A percentile compares a stretch with the other conserved stretches of the same genome.
phyloP scores from a whole-genome alignment of 2,329 filamentous ascomycete genomes.

The Fragosphaeria purpurea region DNA sequence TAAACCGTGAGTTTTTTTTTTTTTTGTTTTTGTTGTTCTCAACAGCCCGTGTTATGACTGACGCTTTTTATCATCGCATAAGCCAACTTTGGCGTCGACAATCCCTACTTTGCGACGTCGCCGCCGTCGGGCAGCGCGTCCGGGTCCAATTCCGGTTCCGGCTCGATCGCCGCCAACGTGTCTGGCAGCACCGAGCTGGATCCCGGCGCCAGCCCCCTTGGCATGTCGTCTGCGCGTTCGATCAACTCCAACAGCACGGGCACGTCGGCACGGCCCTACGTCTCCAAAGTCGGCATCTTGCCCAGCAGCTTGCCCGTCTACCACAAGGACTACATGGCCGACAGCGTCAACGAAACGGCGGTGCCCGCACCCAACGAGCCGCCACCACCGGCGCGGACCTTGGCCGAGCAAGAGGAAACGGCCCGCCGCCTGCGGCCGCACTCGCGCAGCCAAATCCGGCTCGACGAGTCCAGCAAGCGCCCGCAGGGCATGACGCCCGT shows the following conservation, averaged over 20 bases:
- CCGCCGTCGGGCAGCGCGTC: conserved; percentile 33
- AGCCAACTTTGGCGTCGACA: conserved; percentile 25
- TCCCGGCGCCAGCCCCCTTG: conserved; percentile 39
- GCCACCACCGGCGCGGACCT: conserved; percentile 41
- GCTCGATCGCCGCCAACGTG: conserved; percentile 44
- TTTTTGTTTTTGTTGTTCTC: conserved; percentile 19
- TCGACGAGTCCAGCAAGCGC: conserved; percentile 53
- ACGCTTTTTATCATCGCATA: conserved; percentile 26
- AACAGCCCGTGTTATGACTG: neutral
- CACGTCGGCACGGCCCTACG: conserved; percentile 44
- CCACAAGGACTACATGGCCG: conserved; percentile 76
- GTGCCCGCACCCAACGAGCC: conserved; percentile 38
- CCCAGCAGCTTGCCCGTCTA: conserved; percentile 86
- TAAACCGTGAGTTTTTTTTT: conserved; percentile 61
- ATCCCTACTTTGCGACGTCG: conserved; percentile 32
- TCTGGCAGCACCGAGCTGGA: conserved; percentile 20
- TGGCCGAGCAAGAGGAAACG: conserved; percentile 72
- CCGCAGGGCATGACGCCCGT: conserved; percentile 55
- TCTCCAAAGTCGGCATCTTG: conserved; percentile 83
- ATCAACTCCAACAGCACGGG: conserved; percentile 38
- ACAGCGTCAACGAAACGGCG: conserved; percentile 36
- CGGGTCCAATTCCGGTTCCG: conserved; percentile 37
- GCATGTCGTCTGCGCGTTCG: conserved; percentile 45
- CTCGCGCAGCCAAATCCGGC: conserved; percentile 57
- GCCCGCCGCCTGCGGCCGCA: conserved; percentile 78